Conservation (phyloP, 2,329 filamentous ascomycete species). For the Trichophyton verrucosum region DNA sequence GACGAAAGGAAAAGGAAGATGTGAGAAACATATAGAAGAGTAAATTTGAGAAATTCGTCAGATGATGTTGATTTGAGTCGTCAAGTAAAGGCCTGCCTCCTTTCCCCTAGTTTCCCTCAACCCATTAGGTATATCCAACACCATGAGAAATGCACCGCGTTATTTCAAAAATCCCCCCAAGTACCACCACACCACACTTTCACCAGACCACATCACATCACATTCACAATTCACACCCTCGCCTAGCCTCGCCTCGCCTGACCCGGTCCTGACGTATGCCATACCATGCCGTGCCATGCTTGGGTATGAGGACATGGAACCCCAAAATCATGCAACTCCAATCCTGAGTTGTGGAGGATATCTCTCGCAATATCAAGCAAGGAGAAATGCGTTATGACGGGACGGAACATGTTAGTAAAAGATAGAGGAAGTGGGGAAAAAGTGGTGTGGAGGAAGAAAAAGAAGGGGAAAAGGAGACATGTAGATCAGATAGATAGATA, state of each 20-base stretch:
- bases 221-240: too few species aligned
- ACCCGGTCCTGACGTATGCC: too few species aligned
- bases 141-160: conserved; percentile 28
- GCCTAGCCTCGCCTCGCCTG: too few species aligned
- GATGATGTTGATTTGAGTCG: conserved; percentile 4
- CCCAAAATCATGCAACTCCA: neutral
- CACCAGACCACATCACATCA: too few species aligned
- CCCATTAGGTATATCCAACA: conserved; percentile 30
- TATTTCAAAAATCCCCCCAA: conserved; percentile 1
- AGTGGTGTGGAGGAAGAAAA: neutral
- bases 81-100: conserved; percentile 4
- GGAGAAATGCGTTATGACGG: neutral
- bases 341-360: neutral
- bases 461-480: neutral
- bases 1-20: neutral
- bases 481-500: neutral
- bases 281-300: too few species aligned
- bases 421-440: neutral
- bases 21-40: neutral
- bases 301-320: too few species aligned
- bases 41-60: conserved; percentile 1
- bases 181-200: neutral
- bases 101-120: conserved; percentile 8
- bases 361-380: neutral
- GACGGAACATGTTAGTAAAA: neutral